Percentiles rank a stretch among this genome's conserved stretches.
Evolutionary conservation across 2,329 filamentous ascomycete genomes (phyloP).

Genomic region (Trichoderma endophyticum): DNA sequence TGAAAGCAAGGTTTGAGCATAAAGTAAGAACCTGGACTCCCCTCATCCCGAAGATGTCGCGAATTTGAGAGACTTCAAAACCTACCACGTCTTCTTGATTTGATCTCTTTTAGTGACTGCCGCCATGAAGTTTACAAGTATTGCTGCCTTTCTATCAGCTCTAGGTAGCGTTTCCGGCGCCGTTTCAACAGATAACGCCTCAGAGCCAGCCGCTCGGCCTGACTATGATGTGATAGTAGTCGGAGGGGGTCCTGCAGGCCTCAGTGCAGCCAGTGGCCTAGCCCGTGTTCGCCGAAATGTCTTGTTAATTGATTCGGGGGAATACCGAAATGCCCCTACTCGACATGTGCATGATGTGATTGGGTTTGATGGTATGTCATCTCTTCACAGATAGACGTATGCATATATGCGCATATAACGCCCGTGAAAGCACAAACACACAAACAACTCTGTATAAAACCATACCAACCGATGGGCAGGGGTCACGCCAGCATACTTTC

Average conservation of each 20-base stretch:
- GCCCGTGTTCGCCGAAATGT: slow-evolving; percentile 55
- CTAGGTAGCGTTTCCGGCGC: neutral
- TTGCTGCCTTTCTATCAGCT: neutral
- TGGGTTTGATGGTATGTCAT: slow-evolving; percentile 53
- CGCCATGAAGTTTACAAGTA: neutral
- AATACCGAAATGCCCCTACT: slow-evolving; percentile 56
- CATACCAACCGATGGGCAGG: slow-evolving; percentile 34
- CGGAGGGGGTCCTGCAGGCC: slow-evolving; percentile 56
- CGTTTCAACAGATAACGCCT: neutral
- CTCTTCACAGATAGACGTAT: neutral
- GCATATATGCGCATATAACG: neutral
- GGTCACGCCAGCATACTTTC: slow-evolving; percentile 52
- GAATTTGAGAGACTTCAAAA: neutral
- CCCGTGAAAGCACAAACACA: neutral
- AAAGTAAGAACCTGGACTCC: neutral
- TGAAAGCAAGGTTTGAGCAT: neutral
- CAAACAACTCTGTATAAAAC: no score
- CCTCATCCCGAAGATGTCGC: neutral
- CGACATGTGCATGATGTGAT: slow-evolving; percentile 61
- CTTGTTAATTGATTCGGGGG: slow-evolving; percentile 55
- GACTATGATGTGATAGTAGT: slow-evolving; percentile 55
- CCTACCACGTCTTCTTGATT: neutral
- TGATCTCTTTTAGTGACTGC: neutral
- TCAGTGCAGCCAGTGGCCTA: slow-evolving; percentile 54
- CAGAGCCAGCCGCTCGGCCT: neutral